phyloP scores from a whole-genome alignment of 1,284 basidiomycete species.

The Ustilago crameri region DNA sequence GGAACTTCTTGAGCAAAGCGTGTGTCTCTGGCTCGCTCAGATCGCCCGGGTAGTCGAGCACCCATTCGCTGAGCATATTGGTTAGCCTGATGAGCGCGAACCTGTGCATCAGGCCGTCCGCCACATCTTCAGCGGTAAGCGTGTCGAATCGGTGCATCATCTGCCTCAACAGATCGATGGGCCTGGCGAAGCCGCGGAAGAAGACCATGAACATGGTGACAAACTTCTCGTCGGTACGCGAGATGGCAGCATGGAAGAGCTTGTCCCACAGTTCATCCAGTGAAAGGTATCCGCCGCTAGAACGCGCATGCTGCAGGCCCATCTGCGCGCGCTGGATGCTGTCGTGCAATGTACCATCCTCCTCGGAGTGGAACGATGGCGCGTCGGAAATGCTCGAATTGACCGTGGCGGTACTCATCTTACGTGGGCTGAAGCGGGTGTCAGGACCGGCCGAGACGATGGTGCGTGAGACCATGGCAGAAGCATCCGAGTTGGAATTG shows the following conservation, averaged over 20 bases:
- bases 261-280: conserved; percentile 63
- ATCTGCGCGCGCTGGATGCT: conserved; percentile 50
- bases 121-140: conserved; percentile 46
- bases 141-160: conserved; percentile 54
- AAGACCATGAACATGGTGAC: conserved; percentile 63
- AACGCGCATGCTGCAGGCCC: conserved; percentile 54
- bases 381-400: conserved; percentile 34
- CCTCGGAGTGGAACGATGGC: conserved; percentile 41
- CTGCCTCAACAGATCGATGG: conserved; percentile 56
- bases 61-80: conserved; percentile 61
- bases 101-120: conserved; percentile 53
- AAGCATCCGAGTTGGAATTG: not conserved
- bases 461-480: conserved; percentile 1
- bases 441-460: conserved; percentile 3
- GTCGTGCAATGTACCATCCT: conserved; percentile 41
- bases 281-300: conserved; percentile 58
- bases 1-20: conserved; percentile 44
- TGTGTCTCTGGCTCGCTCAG: conserved; percentile 56
- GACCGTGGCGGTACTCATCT: conserved; percentile 54
- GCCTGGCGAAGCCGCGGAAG: conserved; percentile 60
- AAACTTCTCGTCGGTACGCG: conserved; percentile 55
- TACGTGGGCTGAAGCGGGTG: conserved; percentile 21
- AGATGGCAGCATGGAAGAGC: conserved; percentile 63
- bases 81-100: conserved; percentile 57
- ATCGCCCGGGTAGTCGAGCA: conserved; percentile 63